Conservation (phyloP, 2,329 filamentous ascomycete genomes). For the Aspergillus floridensis region DNA sequence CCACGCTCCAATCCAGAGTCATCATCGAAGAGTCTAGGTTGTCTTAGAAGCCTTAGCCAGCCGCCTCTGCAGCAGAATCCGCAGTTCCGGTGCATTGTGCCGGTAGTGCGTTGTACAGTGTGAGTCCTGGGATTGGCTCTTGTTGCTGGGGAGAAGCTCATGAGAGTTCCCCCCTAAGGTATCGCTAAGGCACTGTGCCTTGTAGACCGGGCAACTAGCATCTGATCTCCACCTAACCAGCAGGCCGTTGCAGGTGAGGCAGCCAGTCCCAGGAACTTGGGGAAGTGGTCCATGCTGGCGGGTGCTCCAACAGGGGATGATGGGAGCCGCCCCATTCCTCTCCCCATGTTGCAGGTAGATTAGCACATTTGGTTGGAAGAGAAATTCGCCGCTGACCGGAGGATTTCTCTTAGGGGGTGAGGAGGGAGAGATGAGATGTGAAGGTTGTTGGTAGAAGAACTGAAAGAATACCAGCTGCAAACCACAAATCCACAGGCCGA, state of each 20-base stretch:
- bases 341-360: neutral
- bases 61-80: constrained; percentile 9
- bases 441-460: neutral
- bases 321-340: neutral
- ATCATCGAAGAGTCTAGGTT: constrained; percentile 6
- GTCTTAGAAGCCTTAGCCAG: constrained; percentile 7
- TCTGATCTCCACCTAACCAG: constrained; percentile 11
- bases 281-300: constrained; percentile 14
- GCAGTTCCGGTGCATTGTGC: constrained; percentile 13
- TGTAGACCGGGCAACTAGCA: constrained; percentile 8
- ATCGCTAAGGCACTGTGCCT: constrained; percentile 8
- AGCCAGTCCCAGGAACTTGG: constrained; percentile 21
- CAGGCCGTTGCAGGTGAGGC: constrained; percentile 20
- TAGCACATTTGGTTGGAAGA: neutral
- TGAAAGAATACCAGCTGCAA: no score
- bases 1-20: neutral
- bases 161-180: neutral
- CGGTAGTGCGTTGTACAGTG: constrained; percentile 7
- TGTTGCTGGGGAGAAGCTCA: neutral
- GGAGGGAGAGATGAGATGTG: neutral
- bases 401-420: neutral
- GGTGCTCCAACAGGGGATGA: neutral
- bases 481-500: neutral
- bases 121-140: neutral
- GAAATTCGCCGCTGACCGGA: neutral